Evolutionary conservation across 768 basidiomycete species (phyloP), one percentile per base, ranked within the genome.

Genomic region (Tricholoma matsutake): DNA sequence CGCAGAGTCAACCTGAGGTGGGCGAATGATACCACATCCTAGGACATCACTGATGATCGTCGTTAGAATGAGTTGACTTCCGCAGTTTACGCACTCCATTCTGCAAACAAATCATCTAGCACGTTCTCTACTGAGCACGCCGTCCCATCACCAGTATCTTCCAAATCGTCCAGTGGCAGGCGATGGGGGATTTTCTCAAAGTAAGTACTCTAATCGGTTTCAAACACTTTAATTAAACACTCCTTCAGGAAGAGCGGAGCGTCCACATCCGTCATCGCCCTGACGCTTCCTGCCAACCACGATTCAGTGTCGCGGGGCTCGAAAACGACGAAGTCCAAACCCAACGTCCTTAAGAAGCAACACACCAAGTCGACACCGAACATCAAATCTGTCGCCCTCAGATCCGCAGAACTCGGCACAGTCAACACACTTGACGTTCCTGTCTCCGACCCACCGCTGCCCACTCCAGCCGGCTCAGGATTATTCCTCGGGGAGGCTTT

Each of bases 151-250:
- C 34, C 56, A 13, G 10, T 41, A 1, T 49, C 60, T 34, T 55
- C 54, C 14, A 54, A 52, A 14, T 51, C 63, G 13, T 31, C 10
- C 20, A 35, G 52, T 20, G 58, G 58, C 18, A 59, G 39, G 41
- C 63, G 60, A 6, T 64, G 63, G 63, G 31, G 57, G 54, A 18
- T 28, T 57, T 31, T 61, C 56, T 57, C 37, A 13, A 32, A 37
- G 49, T 35, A 59, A 61, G 63, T 59, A 25, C 25, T 49, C 22
- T 53, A 20, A 18, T 32, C 31, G 35, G 41, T 16, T 20, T 31
- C 5, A 29, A 13, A 1, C 6, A 32, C 11, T 1, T 13, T 29
- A 29, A 22, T 31, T 35, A 9, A 35, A n/a, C 11, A 22, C 3
- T 53, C 14, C 16, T 39, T 39, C 45, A 60, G 58, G 22, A 64